Conservation (phyloP, 2,329 filamentous ascomycete species). For the Calonectria multiphialidica region DNA sequence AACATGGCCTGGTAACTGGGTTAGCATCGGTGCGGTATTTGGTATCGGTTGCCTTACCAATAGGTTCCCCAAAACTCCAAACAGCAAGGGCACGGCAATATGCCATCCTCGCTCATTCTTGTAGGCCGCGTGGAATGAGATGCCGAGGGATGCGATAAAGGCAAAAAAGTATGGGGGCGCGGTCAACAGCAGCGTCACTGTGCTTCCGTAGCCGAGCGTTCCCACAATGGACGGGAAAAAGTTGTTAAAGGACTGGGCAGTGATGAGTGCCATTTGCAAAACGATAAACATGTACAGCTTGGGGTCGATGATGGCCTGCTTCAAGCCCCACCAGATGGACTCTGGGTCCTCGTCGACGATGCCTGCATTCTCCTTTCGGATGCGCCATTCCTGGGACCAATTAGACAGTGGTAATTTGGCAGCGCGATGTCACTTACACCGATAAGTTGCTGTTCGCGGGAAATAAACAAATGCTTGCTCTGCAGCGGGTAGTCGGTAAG, state of each 20-base stretch:
- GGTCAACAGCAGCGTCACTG: constrained; percentile 18
- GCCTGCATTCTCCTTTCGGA: constrained; percentile 20
- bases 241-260: constrained; percentile 55
- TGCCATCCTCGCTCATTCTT: constrained; percentile 60
- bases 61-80: constrained; percentile 49
- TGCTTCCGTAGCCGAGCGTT: constrained; percentile 23
- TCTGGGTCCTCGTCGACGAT: constrained; percentile 25
- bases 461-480: constrained; percentile 17
- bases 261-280: constrained; percentile 25
- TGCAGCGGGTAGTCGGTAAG: constrained; percentile 45
- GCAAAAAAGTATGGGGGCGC: constrained; percentile 29
- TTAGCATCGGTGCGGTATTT: not conserved
- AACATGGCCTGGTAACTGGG: constrained; percentile 7
- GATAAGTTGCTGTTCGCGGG: constrained; percentile 12
- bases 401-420: not conserved
- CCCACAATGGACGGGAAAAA: constrained; percentile 41
- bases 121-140: constrained; percentile 58
- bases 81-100: constrained; percentile 48
- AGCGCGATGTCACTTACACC: constrained; percentile 35
- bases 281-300: constrained; percentile 57
- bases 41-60: not conserved
- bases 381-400: constrained; percentile 16
- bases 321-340: constrained; percentile 47
- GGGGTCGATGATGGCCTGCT: constrained; percentile 56
- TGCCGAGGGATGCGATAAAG: constrained; percentile 50